Percentiles rank a stretch among this genome's conserved stretches.
These are phyloP conservation scores for Chamaecrista fasciculata DNA, from an alignment of 306 rosid genomes.

Conservation along the genomic window DNA sequence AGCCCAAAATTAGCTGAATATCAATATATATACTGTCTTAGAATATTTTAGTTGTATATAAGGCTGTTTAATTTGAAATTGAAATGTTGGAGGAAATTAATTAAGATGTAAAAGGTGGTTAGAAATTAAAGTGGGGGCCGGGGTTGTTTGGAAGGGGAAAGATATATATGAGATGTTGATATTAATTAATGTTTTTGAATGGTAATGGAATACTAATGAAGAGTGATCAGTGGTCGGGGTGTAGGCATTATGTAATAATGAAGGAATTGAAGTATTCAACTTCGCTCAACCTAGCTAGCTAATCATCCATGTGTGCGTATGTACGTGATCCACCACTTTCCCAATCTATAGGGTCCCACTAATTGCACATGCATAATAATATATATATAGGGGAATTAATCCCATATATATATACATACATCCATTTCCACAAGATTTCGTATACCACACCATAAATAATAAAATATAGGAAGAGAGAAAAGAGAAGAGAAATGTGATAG, in stretches of 20 bases:
- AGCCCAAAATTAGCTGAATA: no score
- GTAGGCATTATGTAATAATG: conserved; percentile 7
- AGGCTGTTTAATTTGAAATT: neutral
- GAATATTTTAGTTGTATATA: no score
- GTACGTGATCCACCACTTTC: no score
- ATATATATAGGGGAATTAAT: no score
- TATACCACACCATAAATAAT: neutral
- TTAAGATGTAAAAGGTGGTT: neutral
- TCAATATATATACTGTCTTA: no score
- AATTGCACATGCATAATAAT: neutral
- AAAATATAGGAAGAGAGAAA: conserved; percentile 12
- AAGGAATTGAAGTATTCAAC: no score
- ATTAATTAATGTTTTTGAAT: no score
- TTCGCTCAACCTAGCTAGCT: conserved; percentile 7
- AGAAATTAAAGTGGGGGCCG: neutral
- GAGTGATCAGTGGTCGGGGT: neutral
- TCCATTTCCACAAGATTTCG: neutral
- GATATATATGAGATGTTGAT: neutral
- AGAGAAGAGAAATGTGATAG: neutral
- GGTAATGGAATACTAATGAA: no score
- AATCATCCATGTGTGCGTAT: no score
- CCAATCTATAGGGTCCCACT: conserved; percentile 31
- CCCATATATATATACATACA: neutral
- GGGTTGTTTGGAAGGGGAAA: neutral
- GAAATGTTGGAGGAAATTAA: neutral